These are phyloP conservation scores for Fusarium mangiferae DNA, from an alignment of 2,329 filamentous ascomycete genomes.

Conservation along the genomic window DNA sequence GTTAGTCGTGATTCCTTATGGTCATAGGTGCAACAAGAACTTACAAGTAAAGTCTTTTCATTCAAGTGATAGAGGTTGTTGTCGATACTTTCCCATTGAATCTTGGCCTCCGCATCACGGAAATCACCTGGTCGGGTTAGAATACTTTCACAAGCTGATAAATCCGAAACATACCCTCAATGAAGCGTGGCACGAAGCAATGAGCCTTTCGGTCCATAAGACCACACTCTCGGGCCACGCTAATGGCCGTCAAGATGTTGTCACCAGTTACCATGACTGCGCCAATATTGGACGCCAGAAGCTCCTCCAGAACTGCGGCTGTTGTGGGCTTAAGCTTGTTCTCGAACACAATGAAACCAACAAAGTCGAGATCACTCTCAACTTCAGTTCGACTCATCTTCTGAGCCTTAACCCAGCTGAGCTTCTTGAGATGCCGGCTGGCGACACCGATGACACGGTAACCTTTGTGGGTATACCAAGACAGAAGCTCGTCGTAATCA, in stretches of 20 bases:
- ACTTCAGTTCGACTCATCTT: conserved; percentile 91
- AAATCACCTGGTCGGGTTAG: conserved; percentile 66
- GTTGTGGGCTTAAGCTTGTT: conserved; percentile 97
- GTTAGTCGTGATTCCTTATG: conserved; percentile 4
- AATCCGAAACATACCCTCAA: conserved; percentile 66
- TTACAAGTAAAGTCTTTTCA: conserved; percentile 76
- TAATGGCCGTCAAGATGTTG: conserved; percentile 96
- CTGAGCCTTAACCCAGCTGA: conserved; percentile 94
- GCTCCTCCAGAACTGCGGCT: conserved; percentile 80
- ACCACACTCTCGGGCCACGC: conserved; percentile 89
- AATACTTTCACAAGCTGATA: neutral
- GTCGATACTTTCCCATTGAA: conserved; percentile 96
- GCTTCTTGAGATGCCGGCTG: conserved; percentile 84
- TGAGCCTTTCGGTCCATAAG: conserved; percentile 83
- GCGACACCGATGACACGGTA: conserved; percentile 97
- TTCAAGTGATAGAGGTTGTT: conserved; percentile 82
- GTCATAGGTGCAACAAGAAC: neutral
- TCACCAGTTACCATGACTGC: conserved; percentile 98
- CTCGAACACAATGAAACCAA: conserved; percentile 98
- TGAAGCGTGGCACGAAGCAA: conserved; percentile 92
- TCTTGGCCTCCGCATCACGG: conserved; percentile 75
- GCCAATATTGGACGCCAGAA: conserved; percentile 84
- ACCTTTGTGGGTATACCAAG: conserved; percentile 92
- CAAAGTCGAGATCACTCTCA: conserved; percentile 85
- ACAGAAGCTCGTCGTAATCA: conserved; percentile 90